Conservation (phyloP, 2,329 filamentous ascomycete genomes). For the Fusarium devonianum region DNA sequence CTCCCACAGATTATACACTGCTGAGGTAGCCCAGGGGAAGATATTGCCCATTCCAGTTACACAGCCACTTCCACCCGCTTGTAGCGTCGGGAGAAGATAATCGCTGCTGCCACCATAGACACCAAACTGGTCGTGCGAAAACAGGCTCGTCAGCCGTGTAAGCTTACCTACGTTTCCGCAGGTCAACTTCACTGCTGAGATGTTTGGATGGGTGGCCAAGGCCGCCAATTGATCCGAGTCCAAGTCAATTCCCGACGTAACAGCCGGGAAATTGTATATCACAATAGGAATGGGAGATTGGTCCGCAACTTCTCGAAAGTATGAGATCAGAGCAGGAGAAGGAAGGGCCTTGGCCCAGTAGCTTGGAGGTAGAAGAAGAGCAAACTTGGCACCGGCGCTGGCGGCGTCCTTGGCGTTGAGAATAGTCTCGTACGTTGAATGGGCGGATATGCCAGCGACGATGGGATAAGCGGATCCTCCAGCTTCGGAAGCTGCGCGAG, state of each 20-base stretch:
- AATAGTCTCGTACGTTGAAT: slow-evolving; percentile 70
- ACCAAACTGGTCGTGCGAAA: slow-evolving; percentile 49
- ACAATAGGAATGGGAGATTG: slow-evolving; percentile 69
- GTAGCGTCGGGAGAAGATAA: slow-evolving; percentile 51
- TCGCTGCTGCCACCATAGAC: slow-evolving; percentile 55
- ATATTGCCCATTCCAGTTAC: slow-evolving; percentile 57
- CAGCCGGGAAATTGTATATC: slow-evolving; percentile 74
- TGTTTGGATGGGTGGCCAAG: slow-evolving; percentile 68
- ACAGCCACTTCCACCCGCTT: slow-evolving; percentile 51
- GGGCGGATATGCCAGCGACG: slow-evolving; percentile 53
- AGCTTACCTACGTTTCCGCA: slow-evolving; percentile 74
- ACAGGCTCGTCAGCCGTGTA: slow-evolving; percentile 61
- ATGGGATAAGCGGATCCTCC: slow-evolving; percentile 49
- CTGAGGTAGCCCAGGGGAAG: slow-evolving; percentile 52
- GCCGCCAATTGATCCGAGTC: slow-evolving; percentile 67
- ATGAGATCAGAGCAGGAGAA: slow-evolving; percentile 63
- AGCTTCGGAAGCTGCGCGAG: slow-evolving; percentile 48
- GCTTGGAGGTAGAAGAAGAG: slow-evolving; percentile 75
- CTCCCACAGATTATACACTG: slow-evolving; percentile 52
- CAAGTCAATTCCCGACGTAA: slow-evolving; percentile 69
- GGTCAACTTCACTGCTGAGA: slow-evolving; percentile 72
- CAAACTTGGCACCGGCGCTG: slow-evolving; percentile 73
- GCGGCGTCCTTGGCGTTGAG: slow-evolving; percentile 70
- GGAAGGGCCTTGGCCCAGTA: slow-evolving; percentile 69
- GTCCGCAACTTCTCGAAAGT: slow-evolving; percentile 70